Conservation (phyloP, 2,329 filamentous ascomycete genomes). For the Colletotrichum sansevieriae region DNA sequence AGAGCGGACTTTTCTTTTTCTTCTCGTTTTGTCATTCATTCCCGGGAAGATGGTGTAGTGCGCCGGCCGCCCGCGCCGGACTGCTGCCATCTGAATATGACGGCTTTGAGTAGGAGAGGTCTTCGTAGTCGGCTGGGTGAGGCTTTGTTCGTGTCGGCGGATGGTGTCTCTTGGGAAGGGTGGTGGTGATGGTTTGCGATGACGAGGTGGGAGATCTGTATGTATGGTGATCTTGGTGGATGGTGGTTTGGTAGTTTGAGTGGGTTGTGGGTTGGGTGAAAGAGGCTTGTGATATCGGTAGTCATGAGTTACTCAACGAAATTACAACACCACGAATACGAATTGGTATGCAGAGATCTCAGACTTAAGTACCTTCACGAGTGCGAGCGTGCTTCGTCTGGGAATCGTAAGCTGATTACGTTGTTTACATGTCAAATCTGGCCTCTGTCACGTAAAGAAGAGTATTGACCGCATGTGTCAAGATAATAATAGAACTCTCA, state of each 20-base stretch:
- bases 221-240: not conserved
- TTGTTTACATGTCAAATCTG: too few species aligned
- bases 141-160: not conserved
- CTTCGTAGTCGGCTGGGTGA: not conserved
- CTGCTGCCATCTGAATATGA: slow-evolving; percentile 1
- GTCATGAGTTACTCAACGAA: too few species aligned
- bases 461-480: not conserved
- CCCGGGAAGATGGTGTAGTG: not conserved
- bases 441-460: too few species aligned
- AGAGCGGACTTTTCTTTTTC: not conserved
- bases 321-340: too few species aligned
- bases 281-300: not conserved
- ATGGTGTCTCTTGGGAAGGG: not conserved
- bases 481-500: slow-evolving; percentile 13
- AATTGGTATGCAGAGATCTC: too few species aligned
- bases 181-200: not conserved
- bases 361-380: too few species aligned
- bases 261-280: not conserved
- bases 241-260: too few species aligned
- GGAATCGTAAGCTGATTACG: too few species aligned
- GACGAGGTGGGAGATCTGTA: not conserved
- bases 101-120: not conserved
- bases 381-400: too few species aligned
- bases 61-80: not conserved
- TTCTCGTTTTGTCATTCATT: not conserved